phyloP scores from a whole-genome alignment of 176 grass and related monocot species.

The Pontederia crassipes region DNA sequence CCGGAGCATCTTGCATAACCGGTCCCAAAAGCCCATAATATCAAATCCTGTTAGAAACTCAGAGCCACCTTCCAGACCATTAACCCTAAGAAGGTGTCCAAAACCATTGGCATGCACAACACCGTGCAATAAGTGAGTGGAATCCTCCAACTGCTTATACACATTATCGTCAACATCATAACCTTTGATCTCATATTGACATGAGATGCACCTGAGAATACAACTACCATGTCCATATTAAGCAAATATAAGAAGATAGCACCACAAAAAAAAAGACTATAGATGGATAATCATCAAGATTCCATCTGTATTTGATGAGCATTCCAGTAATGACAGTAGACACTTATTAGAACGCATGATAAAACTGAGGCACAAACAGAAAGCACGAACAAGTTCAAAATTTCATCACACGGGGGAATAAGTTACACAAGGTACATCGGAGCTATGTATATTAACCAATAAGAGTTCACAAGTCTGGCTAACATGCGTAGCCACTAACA shows the following conservation, averaged over 20 bases:
- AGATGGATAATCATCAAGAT: neutral
- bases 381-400: too few relatives aligned
- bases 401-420: too few relatives aligned
- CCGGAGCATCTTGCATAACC: slow-evolving; percentile 63
- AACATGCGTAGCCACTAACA: slow-evolving; percentile 28
- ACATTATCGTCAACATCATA: slow-evolving; percentile 46
- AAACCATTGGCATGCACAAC: slow-evolving; percentile 94
- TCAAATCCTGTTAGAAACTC: slow-evolving; percentile 64
- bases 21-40: slow-evolving; percentile 95
- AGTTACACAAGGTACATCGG: too few relatives aligned
- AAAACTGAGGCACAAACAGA: too few relatives aligned
- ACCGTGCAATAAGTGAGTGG: slow-evolving; percentile 73
- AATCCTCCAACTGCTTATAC: slow-evolving; percentile 57
- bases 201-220: slow-evolving; percentile 55
- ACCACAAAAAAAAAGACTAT: neutral
- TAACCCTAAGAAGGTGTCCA: slow-evolving; percentile 89
- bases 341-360: too few relatives aligned
- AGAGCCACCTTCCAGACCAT: slow-evolving; percentile 84
- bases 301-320: neutral
- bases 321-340: too few relatives aligned
- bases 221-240: slow-evolving; percentile 18
- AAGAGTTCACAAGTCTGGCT: neutral
- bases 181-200: slow-evolving; percentile 57
- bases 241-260: neutral
- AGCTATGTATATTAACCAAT: too few relatives aligned